These are phyloP conservation scores for Chrysanthemum seticuspe DNA, from an alignment of 129 eudicot species.

Conservation along the genomic window DNA sequence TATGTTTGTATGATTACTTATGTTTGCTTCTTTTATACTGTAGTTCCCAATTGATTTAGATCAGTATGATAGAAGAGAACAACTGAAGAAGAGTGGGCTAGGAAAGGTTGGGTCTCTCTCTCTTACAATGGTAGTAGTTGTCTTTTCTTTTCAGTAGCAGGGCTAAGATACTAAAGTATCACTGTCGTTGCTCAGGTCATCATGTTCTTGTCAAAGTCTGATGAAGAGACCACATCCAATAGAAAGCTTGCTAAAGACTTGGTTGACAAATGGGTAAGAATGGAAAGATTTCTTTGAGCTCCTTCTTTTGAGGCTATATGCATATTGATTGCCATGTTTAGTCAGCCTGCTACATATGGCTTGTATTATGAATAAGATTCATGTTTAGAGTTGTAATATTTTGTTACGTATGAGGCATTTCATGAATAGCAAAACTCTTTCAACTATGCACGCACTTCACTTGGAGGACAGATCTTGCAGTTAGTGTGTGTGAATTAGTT, in stretches of 20 bases:
- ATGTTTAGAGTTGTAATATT: not conserved
- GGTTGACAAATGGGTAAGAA: slow-evolving; percentile 96
- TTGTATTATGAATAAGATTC: not conserved
- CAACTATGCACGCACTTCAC: no score
- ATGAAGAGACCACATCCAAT: slow-evolving; percentile 92
- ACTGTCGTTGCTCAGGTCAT: slow-evolving; percentile 59
- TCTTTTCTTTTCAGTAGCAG: slow-evolving; percentile 8
- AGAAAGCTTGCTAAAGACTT: slow-evolving; percentile 92
- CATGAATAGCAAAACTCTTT: no score
- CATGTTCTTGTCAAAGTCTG: slow-evolving; percentile 93
- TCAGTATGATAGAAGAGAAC: slow-evolving; percentile 83
- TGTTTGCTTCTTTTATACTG: slow-evolving; percentile 24
- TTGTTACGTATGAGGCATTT: not conserved
- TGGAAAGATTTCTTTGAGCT: not conserved
- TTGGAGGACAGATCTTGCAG: no score
- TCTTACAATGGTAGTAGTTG: not conserved
- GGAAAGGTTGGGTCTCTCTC: slow-evolving; percentile 58
- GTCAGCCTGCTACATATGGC: not conserved
- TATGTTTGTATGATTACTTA: slow-evolving; percentile 11
- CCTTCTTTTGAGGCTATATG: slow-evolving; percentile 2
- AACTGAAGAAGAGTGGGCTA: slow-evolving; percentile 82
- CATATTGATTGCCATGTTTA: not conserved
- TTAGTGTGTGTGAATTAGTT: no score
- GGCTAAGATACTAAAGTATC: not conserved
- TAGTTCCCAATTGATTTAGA: slow-evolving; percentile 89